Conservation (phyloP, 202 grass and related monocot genomes). For the Musa balbisiana region DNA sequence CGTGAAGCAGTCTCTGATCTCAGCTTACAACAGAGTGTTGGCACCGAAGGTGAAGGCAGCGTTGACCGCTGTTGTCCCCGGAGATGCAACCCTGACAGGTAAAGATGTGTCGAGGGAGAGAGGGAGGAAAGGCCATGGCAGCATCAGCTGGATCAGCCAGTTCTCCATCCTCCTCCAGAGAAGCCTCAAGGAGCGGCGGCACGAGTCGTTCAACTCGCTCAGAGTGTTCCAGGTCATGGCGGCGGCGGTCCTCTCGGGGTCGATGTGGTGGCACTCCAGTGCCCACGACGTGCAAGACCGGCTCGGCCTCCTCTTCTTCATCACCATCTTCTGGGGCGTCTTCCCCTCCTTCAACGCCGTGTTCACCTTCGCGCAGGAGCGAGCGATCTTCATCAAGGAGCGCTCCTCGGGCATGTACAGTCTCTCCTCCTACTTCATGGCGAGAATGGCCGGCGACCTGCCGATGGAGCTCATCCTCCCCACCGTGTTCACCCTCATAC, state of each 20-base stretch:
- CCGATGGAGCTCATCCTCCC: slow-evolving; percentile 94
- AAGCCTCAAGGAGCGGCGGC: slow-evolving; percentile 81
- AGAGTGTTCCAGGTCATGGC: slow-evolving; percentile 84
- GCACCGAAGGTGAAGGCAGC: slow-evolving; percentile 52
- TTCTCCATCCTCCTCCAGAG: slow-evolving; percentile 72
- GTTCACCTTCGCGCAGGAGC: slow-evolving; percentile 81
- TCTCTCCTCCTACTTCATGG: slow-evolving; percentile 81
- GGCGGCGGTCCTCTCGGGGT: slow-evolving; percentile 53
- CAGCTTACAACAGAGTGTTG: slow-evolving; percentile 57
- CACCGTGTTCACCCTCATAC: slow-evolving; percentile 44
- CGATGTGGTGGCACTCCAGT: slow-evolving; percentile 94
- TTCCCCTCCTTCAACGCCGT: slow-evolving; percentile 96
- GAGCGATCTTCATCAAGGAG: slow-evolving; percentile 52
- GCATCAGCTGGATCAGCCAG: slow-evolving; percentile 67
- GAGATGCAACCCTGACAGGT: slow-evolving; percentile 20
- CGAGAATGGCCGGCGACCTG: slow-evolving; percentile 68
- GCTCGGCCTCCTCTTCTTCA: slow-evolving; percentile 93
- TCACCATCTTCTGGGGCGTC: slow-evolving; percentile 99
- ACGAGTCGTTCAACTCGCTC: slow-evolving; percentile 87
- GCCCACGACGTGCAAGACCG: slow-evolving; percentile 46
- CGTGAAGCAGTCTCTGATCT: slow-evolving; percentile 55
- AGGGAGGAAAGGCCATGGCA: slow-evolving; percentile 30
- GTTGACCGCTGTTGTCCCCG: slow-evolving; percentile 14
- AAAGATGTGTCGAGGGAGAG: not conserved
- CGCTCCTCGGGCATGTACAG: slow-evolving; percentile 78